Percentiles rank a stretch among this genome's conserved stretches.
phyloP scores from a whole-genome alignment of 2,329 filamentous ascomycete genomes.

The Coniochaeta sp. region DNA sequence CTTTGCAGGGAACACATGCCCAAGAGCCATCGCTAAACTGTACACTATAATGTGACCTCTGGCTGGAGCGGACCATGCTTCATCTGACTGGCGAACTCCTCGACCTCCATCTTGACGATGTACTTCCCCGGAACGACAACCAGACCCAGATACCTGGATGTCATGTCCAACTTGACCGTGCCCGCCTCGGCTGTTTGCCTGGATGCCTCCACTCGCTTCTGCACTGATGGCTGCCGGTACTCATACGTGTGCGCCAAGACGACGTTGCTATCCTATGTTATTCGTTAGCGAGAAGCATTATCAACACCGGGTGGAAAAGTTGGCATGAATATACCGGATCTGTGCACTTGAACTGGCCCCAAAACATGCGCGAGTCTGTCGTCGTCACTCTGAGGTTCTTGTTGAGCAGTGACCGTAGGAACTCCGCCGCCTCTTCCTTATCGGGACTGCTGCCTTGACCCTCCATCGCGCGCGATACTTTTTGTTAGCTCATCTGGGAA shows the following conservation, averaged over 20 bases:
- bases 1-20: too few species aligned
- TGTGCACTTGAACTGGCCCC: conserved; percentile 88
- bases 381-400: conserved; percentile 73
- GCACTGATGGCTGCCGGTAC: conserved; percentile 66
- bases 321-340: conserved; percentile 48
- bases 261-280: conserved; percentile 80
- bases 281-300: too few species aligned
- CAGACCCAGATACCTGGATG: conserved; percentile 77
- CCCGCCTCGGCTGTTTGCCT: conserved; percentile 22
- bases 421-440: conserved; percentile 44
- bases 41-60: not conserved
- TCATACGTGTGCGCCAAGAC: conserved; percentile 83
- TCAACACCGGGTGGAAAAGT: too few species aligned
- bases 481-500: not conserved
- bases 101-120: conserved; percentile 81
- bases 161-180: conserved; percentile 61
- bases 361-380: conserved; percentile 79
- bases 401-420: conserved; percentile 61
- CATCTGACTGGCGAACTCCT: conserved; percentile 59
- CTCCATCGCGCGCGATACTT: not conserved
- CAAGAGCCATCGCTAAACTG: too few species aligned
- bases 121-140: conserved; percentile 84
- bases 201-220: conserved; percentile 26
- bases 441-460: conserved; percentile 23
- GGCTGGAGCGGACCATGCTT: not conserved